Percentiles rank a stretch among this genome's conserved stretches.
Conservation (phyloP, 176 grass and related monocot species). For the Puccinellia tenuiflora region DNA sequence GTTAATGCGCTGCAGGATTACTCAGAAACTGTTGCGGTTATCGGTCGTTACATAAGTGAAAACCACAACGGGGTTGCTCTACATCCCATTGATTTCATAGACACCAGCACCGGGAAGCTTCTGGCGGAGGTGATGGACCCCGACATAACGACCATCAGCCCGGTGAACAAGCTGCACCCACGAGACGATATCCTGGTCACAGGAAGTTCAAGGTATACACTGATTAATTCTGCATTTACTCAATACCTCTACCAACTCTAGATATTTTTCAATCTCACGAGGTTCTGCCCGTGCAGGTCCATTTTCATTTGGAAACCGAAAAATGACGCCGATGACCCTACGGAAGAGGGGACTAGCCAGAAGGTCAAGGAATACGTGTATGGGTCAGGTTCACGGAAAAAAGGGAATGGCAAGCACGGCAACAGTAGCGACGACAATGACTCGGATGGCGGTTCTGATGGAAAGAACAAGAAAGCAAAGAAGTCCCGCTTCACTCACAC, state of each 20-base stretch:
- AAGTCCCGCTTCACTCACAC: constrained; percentile 46
- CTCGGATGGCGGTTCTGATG: constrained; percentile 29
- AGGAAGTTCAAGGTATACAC: constrained; percentile 78
- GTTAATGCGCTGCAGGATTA: constrained; percentile 49
- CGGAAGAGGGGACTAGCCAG: constrained; percentile 35
- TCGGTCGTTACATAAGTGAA: constrained; percentile 94
- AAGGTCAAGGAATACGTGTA: constrained; percentile 70
- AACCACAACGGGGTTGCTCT: constrained; percentile 88
- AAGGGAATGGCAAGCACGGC: constrained; percentile 46
- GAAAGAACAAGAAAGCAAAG: constrained; percentile 57
- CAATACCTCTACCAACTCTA: neutral
- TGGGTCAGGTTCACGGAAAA: constrained; percentile 42
- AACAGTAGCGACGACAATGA: constrained; percentile 58
- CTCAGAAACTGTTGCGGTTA: constrained; percentile 72
- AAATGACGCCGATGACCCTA: neutral
- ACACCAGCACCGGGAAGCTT: constrained; percentile 75
- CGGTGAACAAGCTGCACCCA: constrained; percentile 89
- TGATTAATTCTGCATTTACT: neutral
- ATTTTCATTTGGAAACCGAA: constrained; percentile 92
- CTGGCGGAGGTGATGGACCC: constrained; percentile 82
- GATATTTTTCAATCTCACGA: neutral
- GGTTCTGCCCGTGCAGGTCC: constrained; percentile 41
- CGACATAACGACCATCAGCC: constrained; percentile 87
- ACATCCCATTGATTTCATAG: constrained; percentile 97
- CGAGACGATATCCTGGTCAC: constrained; percentile 65